Evolutionary conservation across 2,329 filamentous ascomycete genomes (phyloP), one percentile per base, ranked within the genome.

Genomic region (Trichoderma sp.): DNA sequence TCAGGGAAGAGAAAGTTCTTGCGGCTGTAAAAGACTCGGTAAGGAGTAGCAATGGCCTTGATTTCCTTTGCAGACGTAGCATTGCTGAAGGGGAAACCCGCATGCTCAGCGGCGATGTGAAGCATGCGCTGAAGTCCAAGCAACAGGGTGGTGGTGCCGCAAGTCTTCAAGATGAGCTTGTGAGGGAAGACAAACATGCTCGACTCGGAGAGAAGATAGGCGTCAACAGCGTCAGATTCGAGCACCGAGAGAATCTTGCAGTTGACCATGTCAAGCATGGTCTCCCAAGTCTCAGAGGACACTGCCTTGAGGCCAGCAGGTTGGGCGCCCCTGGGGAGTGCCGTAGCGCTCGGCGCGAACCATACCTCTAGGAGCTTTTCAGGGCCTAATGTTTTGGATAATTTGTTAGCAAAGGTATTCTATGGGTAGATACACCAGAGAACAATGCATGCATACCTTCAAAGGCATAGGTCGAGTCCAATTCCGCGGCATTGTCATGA

Each of bases 171-270:
- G 73, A 99, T 97, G 75, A 99, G 89, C 87, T 99, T 99, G 89
- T 99, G 96, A n/a, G 95, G 94, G 83, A 97, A 99, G 77, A 99
- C 94, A 81, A 99, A 99, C 95, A 99, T 97, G 92, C 96, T 98
- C 53, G 96, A 98, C 84, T 99, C 96, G 74, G 96, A 99, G 71
- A 99, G 88, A 7, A 99, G 90, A 81, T 99, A 99, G 75, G 96
- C 95, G 80, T 99, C 96, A 77, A 98, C 92, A 80, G 95, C 91
- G 74, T 97, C 94, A 28, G 95, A 97, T 80, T 95, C 91, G 74
- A 99, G 89, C 74, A 97, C 92, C 4, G 96, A 99, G 71, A 99
- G 87, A 70, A 99, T 94, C 85, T 99, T 96, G 90, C 96, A 99
- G 82, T 98, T 97, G 83, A 99, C 96, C 79, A 98, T 88, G 81